phyloP scores from a whole-genome alignment of 768 basidiomycete genomes.

The Tricholoma sp. region DNA sequence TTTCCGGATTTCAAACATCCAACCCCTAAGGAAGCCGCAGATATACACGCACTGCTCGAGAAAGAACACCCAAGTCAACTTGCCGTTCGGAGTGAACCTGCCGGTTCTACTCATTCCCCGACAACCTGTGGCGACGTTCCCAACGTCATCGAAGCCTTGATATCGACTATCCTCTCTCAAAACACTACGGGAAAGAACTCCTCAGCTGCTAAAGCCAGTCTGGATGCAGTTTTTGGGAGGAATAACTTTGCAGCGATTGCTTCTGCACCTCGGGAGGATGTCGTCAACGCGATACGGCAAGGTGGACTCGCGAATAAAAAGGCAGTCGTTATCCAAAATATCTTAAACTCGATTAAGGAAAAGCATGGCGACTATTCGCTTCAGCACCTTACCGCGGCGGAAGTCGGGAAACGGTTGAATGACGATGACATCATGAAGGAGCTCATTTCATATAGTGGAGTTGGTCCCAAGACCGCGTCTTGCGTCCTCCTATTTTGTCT shows the following conservation, averaged over 20 bases:
- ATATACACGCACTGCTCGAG: constrained; percentile 37
- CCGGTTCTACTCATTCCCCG: constrained; percentile 31
- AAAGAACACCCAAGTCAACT: constrained; percentile 30
- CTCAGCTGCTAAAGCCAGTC: constrained; percentile 40
- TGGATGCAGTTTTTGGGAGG: constrained; percentile 45
- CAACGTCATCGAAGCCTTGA: constrained; percentile 54
- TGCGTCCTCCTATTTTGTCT: constrained; percentile 60
- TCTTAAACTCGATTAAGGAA: constrained; percentile 37
- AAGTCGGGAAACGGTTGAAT: constrained; percentile 21
- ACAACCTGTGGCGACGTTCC: constrained; percentile 40
- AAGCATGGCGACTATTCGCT: constrained; percentile 51
- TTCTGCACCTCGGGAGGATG: constrained; percentile 31
- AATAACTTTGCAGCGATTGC: constrained; percentile 49
- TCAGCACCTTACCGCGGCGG: constrained; percentile 40
- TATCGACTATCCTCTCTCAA: constrained; percentile 56
- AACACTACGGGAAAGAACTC: constrained; percentile 50
- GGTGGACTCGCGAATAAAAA: constrained; percentile 61
- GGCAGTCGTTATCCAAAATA: constrained; percentile 46
- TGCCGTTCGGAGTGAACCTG: constrained; percentile 22
- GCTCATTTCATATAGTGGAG: constrained; percentile 50
- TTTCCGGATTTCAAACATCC: constrained; percentile 43
- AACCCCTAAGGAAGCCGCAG: constrained; percentile 35
- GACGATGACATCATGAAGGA: constrained; percentile 53
- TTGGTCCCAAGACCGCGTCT: constrained; percentile 60
- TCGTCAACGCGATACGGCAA: constrained; percentile 45